Conservation (phyloP, 1,284 basidiomycete genomes). For the Ganoderma lingzhi region DNA sequence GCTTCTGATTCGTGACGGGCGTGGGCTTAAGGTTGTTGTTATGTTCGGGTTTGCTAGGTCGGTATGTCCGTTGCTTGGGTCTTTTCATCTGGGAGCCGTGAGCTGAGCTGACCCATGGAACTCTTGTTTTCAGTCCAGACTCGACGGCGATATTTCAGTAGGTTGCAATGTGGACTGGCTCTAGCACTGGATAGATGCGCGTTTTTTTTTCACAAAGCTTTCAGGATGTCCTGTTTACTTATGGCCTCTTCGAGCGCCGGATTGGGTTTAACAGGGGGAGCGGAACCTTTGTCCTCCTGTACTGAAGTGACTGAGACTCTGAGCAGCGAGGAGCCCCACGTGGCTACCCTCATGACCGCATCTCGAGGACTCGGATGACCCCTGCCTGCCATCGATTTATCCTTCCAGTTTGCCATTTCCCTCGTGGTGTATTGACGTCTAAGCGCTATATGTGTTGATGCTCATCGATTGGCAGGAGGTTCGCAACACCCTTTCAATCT, state of each 20-base stretch:
- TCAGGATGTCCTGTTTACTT: neutral
- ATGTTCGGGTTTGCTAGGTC: neutral
- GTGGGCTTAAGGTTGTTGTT: neutral
- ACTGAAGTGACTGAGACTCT: too few relatives aligned
- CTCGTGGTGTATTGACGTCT: too few relatives aligned
- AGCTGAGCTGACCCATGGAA: neutral
- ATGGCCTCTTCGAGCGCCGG: neutral
- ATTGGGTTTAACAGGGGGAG: neutral
- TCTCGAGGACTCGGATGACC: too few relatives aligned
- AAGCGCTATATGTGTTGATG: too few relatives aligned
- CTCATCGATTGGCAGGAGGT: neutral
- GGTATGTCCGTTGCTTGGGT: neutral
- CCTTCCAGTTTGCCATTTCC: too few relatives aligned
- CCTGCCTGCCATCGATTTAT: too few relatives aligned
- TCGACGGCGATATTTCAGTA: neutral
- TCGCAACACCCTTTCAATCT: neutral
- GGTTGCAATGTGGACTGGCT: too few relatives aligned
- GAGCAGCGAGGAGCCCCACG: neutral
- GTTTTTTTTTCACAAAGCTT: neutral
- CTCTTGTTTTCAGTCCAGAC: neutral
- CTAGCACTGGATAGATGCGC: neutral
- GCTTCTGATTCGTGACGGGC: neutral
- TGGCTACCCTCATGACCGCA: too few relatives aligned
- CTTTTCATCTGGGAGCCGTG: neutral
- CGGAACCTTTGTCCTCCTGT: neutral